phyloP scores from a whole-genome alignment of 2,329 filamentous ascomycete species.

The Aspergillus sp. region DNA sequence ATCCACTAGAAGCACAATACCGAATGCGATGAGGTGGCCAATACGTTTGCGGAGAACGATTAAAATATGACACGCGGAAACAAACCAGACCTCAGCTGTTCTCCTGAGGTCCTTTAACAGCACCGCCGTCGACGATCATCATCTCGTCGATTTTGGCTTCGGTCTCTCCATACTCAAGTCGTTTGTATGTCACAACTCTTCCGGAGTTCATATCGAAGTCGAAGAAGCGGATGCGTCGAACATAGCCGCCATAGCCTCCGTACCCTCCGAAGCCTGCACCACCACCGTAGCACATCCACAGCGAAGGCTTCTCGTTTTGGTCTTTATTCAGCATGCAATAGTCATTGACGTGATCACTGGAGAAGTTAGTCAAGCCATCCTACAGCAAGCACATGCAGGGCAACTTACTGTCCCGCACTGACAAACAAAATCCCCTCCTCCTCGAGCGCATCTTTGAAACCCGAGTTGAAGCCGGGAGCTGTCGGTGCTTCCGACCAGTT shows the following conservation, averaged over 20 bases:
- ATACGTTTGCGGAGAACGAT: no score
- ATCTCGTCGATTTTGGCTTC: constrained; percentile 56
- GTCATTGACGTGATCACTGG: constrained; percentile 89
- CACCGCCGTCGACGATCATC: constrained; percentile 60
- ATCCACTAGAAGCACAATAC: no score
- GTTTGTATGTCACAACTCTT: constrained; percentile 87
- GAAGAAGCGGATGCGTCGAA: constrained; percentile 81
- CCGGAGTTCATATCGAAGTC: constrained; percentile 91
- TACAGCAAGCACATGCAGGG: not conserved
- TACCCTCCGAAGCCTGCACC: constrained; percentile 93
- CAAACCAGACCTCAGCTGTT: constrained; percentile 2
- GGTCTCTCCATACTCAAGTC: constrained; percentile 66
- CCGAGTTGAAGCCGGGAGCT: constrained; percentile 82
- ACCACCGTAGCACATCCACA: constrained; percentile 99
- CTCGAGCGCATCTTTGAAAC: constrained; percentile 86
- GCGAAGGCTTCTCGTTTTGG: constrained; percentile 57
- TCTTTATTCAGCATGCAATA: constrained; percentile 75
- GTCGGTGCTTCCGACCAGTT: constrained; percentile 80
- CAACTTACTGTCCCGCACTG: constrained; percentile 80
- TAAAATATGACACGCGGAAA: not conserved
- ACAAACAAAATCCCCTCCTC: constrained; percentile 83
- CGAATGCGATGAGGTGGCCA: no score
- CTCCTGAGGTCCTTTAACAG: constrained; percentile 40
- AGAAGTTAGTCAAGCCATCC: constrained; percentile 18
- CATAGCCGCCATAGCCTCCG: constrained; percentile 81